A percentile compares a stretch with the other conserved stretches of the same genome.
Evolutionary conservation across 306 rosid species (phyloP).

Genomic region (Crotalaria pallida): DNA sequence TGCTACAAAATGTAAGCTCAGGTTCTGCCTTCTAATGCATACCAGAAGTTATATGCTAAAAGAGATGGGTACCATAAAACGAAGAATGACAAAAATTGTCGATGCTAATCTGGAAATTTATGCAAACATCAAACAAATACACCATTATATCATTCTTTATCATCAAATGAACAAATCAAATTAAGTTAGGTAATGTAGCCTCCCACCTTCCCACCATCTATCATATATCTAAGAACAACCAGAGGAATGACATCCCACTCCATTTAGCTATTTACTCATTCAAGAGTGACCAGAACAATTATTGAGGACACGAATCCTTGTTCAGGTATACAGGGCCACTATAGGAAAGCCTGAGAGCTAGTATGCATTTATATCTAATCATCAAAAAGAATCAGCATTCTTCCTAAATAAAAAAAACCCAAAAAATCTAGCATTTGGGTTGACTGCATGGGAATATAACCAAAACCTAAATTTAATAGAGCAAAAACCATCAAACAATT

Average conservation of each 20-base stretch:
- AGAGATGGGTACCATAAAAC: neutral
- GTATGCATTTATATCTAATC: neutral
- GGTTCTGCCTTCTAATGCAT: neutral
- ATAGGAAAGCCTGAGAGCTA: neutral
- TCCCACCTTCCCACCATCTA: neutral
- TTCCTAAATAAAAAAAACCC: neutral
- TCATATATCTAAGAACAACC: neutral
- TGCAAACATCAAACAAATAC: neutral
- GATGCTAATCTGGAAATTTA: neutral
- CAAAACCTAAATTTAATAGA: neutral
- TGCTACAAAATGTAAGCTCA: neutral
- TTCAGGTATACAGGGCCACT: neutral
- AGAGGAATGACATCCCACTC: neutral
- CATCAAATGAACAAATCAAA: neutral
- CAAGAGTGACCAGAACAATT: neutral
- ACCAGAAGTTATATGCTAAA: neutral
- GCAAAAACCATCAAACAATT: neutral
- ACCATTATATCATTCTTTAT: neutral
- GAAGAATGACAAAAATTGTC: neutral
- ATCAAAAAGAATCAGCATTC: neutral
- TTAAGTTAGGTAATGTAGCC: neutral
- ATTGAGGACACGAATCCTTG: neutral
- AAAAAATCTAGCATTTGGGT: neutral
- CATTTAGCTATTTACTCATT: neutral
- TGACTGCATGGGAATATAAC: neutral